A percentile compares a stretch with the other conserved stretches of the same genome.
Conservation (phyloP, 106 monocot species). For the Alisma plantagoaquatica region DNA sequence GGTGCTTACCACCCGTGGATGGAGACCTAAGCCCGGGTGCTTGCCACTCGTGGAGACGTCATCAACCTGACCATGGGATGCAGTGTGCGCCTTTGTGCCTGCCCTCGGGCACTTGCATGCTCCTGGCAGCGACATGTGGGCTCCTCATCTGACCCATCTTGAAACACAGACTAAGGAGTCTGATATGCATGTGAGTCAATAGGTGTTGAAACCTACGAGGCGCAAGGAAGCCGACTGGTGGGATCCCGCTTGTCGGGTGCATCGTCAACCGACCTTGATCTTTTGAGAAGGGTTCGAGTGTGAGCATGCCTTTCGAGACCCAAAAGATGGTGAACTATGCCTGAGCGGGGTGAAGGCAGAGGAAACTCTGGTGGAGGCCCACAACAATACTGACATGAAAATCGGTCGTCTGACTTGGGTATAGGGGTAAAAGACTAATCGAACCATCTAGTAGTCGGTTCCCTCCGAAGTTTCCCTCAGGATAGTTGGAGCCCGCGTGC, state of each 20-base stretch:
- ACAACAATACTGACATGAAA: constrained; percentile 10
- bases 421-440: constrained; percentile 25
- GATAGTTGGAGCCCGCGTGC: constrained; percentile 18
- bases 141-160: constrained; percentile 22
- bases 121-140: neutral
- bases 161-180: constrained; percentile 25
- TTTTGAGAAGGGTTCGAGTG: constrained; percentile 26
- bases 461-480: constrained; percentile 21
- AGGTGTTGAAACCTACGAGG: constrained; percentile 11
- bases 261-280: constrained; percentile 4
- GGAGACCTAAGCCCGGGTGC: constrained; percentile 9
- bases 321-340: too few relatives aligned
- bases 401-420: constrained; percentile 28
- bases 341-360: too few relatives aligned
- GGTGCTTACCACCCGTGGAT: neutral
- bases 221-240: constrained; percentile 19
- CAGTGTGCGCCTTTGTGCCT: neutral
- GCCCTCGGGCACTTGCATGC: constrained; percentile 1
- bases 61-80: constrained; percentile 1
- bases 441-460: constrained; percentile 23
- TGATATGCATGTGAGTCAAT: constrained; percentile 17
- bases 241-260: constrained; percentile 6
- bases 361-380: constrained; percentile 19
- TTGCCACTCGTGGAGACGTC: neutral
- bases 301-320: constrained; percentile 11